Base-by-base conservation (phyloP, 176 grass and related monocot genomes). In the Aegilops bicornis region DNA sequence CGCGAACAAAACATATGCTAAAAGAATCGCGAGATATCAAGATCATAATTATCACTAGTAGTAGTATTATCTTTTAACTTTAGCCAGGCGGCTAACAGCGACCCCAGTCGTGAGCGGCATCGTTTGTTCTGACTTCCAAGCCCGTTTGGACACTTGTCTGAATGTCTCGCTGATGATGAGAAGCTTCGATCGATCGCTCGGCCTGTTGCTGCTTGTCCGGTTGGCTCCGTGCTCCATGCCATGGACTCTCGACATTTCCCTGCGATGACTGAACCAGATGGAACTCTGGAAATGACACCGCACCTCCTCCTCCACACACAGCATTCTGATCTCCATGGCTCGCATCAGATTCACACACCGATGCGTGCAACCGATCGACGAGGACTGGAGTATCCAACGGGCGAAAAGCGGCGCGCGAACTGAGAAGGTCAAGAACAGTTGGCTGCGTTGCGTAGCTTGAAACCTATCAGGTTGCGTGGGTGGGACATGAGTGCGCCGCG, bases 61-160 rank as follows among this genome's bases (percentile, higher is more conserved):
- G 10, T 24, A 4, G 8, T 22, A n/a, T 0, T 24, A 24, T 37
- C 66, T 39, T 10, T 35, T 17, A 17, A 36, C 65, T 82, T 36
- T 36, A 24, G 27, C 27, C 27, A 27, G 27, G 62, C 39, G 39
- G 62, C 62, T 66, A 32, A 67, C 24, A 60, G 66, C 80, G 80
- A 79, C 64, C 15, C 6, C 9, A 75, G 74, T 59, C 73, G 65
- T 66, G 73, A 83, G 73, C 27, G n/a, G 5, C 82, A 27, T 79
- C 73, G 31, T 36, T n/a, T 27, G 70, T 73, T 65, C 69, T 19
- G 11, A 78, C 30, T 64, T 70, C 54, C 10, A 20, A 7, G 66
- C 12, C 48, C 50, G 30, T 56, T 40, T 29, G 17, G 73, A 27
- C 79, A 20, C 39, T 64, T 79, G 88, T 30, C 11, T 71, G 22